A percentile compares a stretch with the other conserved stretches of the same genome.
phyloP scores from a whole-genome alignment of 106 monocot genomes.

The Narthecium ossifragum region DNA sequence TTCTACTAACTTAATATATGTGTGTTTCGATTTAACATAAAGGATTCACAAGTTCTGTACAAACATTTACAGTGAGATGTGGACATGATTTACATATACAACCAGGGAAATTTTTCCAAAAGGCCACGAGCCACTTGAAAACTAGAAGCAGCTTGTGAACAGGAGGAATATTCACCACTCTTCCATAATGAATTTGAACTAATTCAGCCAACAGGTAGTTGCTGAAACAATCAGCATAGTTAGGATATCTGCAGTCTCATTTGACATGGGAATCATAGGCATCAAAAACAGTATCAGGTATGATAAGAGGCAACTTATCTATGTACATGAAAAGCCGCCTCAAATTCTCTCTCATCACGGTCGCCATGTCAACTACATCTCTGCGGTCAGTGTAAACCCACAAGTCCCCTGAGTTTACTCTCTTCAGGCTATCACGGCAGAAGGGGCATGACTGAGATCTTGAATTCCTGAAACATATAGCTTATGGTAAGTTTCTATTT shows the following conservation, averaged over 20 bases:
- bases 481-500: background rate
- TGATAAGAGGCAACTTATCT: slow-evolving; percentile 55
- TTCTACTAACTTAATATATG: no score
- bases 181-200: slow-evolving; percentile 11
- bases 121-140: slow-evolving; percentile 1
- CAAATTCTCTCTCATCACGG: slow-evolving; percentile 40
- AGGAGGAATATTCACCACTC: slow-evolving; percentile 3
- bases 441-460: slow-evolving; percentile 78
- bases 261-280: slow-evolving; percentile 33
- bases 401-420: slow-evolving; percentile 31
- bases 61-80: slow-evolving; percentile 4
- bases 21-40: no score
- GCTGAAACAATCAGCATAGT: background rate
- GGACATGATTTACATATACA: background rate
- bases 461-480: slow-evolving; percentile 36
- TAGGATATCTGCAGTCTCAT: slow-evolving; percentile 5
- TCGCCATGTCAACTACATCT: slow-evolving; percentile 44
- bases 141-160: slow-evolving; percentile 4
- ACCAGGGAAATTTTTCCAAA: background rate
- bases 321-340: slow-evolving; percentile 63
- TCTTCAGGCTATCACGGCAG: slow-evolving; percentile 57
- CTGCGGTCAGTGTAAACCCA: slow-evolving; percentile 48
- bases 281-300: slow-evolving; percentile 29
- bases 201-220: background rate
- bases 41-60: no score